Base-by-base conservation (phyloP, 1,284 basidiomycete species). In the Singerocomus rubriflavus region DNA sequence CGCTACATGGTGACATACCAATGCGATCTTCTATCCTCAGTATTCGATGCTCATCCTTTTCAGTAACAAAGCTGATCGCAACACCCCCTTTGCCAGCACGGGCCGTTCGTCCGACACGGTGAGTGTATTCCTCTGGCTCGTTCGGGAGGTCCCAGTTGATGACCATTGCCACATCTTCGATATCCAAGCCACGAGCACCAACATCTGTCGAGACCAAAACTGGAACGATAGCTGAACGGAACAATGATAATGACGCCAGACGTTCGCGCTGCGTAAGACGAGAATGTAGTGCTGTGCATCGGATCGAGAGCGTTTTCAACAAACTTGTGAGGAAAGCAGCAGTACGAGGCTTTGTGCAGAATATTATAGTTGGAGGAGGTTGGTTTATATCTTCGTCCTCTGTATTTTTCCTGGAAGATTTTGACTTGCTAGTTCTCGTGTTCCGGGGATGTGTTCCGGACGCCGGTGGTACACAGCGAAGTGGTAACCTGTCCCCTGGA, bases 171-270 rank as follows among this genome's bases (percentile, higher is more conserved):
- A 98, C 94, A 60, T 96, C 92, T 54, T 91, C 91, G 52, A 98
- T 96, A 72, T 98, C 95, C 55, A 98, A 73, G 44, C 95, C 95
- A 64, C 95, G 84, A 33, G 91, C 90, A 8, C 93, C 96, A 26
- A 99, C 93, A 67, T 98, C 96, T 3, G 96, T 98, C 25, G 91
- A 93, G 45, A 99, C 81, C 29, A 99, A 77, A 39, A 99, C 88
- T 3, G 94, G 93, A 32, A 98, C 87, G 48, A 95, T 83, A 30
- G 81, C 85, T 0, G 91, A 84, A 49, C 93, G 83, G 73, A 99
- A 99, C n/a, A 91, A 72, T 5, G 85, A 83, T 14, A 99, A 75
- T 6, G 92, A 93, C 2, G 81, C 77, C 39, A 98, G 73, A 14
- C 97, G 82, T 61, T 95, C 89, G 34, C 91, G 84, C 70, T 99